Percentiles rank a stretch among this genome's conserved stretches.
phyloP scores from a whole-genome alignment of 345 rosid species.

The Nephelium lappaceum region DNA sequence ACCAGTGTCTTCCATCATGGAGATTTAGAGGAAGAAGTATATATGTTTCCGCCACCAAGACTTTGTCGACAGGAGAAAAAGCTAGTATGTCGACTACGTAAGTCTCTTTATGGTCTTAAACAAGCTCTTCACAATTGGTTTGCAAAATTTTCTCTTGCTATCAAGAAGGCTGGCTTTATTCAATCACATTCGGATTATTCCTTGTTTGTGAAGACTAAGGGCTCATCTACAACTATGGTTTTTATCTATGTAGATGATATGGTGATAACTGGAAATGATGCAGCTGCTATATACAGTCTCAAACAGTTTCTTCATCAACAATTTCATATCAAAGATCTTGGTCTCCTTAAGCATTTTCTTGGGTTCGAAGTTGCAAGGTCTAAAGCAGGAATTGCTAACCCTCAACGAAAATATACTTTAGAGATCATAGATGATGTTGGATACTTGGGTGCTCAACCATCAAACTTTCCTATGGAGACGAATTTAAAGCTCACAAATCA shows the following conservation, averaged over 20 bases:
- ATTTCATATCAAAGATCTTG: conserved; percentile 3
- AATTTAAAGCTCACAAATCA: no score
- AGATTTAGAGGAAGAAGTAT: background rate
- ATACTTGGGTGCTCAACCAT: no score
- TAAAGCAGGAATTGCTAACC: background rate
- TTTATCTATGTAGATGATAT: background rate
- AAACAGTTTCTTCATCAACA: background rate
- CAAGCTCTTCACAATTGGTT: background rate
- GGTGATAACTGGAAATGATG: background rate
- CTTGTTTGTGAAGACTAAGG: background rate
- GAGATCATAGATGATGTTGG: no score
- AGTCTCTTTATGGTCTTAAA: background rate
- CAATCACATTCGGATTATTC: background rate
- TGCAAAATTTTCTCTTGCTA: background rate
- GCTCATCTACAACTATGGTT: background rate
- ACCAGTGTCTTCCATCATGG: background rate
- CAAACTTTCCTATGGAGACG: no score
- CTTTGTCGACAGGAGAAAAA: background rate
- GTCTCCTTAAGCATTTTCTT: background rate
- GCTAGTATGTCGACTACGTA: background rate
- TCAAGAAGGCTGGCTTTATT: background rate
- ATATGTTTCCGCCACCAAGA: no score
- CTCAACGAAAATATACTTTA: background rate
- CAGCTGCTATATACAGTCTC: background rate
- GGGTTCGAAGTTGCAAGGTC: background rate